Evolutionary conservation across 2,329 filamentous ascomycete genomes (phyloP).

Genomic region (Mycosphaerella sp.): DNA sequence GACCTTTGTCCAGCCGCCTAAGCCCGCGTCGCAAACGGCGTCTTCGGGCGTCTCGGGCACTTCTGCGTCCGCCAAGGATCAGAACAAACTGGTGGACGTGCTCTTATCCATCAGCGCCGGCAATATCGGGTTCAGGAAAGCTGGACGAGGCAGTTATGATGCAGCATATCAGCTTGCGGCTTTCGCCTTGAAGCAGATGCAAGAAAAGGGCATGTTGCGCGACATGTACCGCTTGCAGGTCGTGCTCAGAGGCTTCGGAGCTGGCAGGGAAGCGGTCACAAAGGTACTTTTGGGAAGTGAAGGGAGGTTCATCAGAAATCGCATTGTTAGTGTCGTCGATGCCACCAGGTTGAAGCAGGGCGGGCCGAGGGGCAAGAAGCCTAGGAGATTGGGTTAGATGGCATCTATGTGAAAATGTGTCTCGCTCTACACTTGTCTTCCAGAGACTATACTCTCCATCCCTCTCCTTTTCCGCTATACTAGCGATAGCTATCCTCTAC

Average conservation of each 20-base stretch:
- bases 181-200: constrained; percentile 75
- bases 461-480: too few species aligned
- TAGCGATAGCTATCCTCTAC: too few species aligned
- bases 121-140: constrained; percentile 87
- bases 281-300: constrained; percentile 87
- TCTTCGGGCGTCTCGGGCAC: constrained; percentile 25
- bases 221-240: constrained; percentile 75
- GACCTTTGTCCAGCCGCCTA: constrained; percentile 69
- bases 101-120: constrained; percentile 76
- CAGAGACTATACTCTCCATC: too few species aligned
- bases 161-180: constrained; percentile 84
- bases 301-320: constrained; percentile 65
- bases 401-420: not conserved
- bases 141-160: constrained; percentile 75
- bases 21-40: constrained; percentile 25
- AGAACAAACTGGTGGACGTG: constrained; percentile 47
- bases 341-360: constrained; percentile 91
- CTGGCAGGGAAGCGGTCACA: constrained; percentile 77
- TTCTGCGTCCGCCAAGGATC: constrained; percentile 46
- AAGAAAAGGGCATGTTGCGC: constrained; percentile 70
- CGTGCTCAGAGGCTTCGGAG: constrained; percentile 75
- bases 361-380: constrained; percentile 78
- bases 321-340: constrained; percentile 77
- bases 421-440: too few species aligned
- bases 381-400: constrained; percentile 65